Conservation (phyloP, 2,329 filamentous ascomycete genomes). For the Trichophyton equinum region DNA sequence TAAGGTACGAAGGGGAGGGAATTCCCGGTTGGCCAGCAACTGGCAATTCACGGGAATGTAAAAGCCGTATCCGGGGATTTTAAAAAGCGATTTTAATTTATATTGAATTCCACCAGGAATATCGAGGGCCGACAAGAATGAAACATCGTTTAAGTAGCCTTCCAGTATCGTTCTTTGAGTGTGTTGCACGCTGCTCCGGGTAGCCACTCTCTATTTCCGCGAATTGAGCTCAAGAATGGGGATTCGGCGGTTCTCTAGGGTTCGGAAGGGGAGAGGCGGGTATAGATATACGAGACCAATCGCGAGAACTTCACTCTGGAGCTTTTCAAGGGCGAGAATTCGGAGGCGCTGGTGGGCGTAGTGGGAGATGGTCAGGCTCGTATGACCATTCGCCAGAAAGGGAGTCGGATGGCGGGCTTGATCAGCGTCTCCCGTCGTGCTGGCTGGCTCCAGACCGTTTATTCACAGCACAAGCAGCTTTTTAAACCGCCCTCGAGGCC, state of each 20-base stretch:
- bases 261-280: too few relatives aligned
- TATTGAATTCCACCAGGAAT: slow-evolving; percentile 6
- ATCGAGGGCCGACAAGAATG: slow-evolving; percentile 7
- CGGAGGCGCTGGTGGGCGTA: neutral
- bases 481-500: neutral
- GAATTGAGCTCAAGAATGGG: neutral
- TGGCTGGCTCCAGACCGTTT: neutral
- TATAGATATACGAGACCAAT: neutral
- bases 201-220: neutral
- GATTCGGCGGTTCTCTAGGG: neutral
- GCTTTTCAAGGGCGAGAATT: neutral
- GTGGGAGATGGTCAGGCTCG: neutral
- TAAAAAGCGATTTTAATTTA: neutral
- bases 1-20: slow-evolving; percentile 13
- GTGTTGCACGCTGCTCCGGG: neutral
- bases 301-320: neutral
- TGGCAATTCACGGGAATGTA: slow-evolving; percentile 4
- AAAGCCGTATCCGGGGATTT: slow-evolving; percentile 1
- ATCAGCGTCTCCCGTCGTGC: neutral
- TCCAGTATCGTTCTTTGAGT: neutral
- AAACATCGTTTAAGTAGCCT: slow-evolving; percentile 1
- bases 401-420: too few relatives aligned
- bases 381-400: neutral
- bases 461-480: neutral
- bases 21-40: slow-evolving; percentile 7